These are phyloP conservation scores for Pyricularia pennisetigena DNA, from an alignment of 2,329 filamentous ascomycete species.

Conservation along the genomic window DNA sequence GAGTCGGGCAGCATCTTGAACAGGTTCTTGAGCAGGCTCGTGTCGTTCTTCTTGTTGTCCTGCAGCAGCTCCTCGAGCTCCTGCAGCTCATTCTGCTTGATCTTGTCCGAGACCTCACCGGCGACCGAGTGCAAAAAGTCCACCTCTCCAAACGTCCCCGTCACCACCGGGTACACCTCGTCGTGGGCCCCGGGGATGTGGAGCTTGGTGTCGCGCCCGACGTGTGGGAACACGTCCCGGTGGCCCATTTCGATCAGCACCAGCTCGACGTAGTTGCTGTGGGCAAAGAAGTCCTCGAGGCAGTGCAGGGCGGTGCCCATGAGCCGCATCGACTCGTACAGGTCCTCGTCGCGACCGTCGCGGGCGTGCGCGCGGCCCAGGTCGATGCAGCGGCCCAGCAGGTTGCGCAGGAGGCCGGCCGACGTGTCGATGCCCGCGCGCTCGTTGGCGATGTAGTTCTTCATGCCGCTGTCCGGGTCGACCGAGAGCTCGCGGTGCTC, in stretches of 20 bases:
- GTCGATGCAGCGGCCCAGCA: conserved; percentile 66
- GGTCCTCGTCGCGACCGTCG: conserved; percentile 60
- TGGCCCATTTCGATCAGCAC: conserved; percentile 82
- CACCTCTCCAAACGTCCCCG: conserved; percentile 88
- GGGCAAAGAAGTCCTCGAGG: conserved; percentile 83
- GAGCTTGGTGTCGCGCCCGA: conserved; percentile 63
- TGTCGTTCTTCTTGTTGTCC: conserved; percentile 52
- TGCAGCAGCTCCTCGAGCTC: conserved; percentile 77
- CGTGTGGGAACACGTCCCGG: conserved; percentile 73
- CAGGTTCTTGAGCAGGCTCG: conserved; percentile 67
- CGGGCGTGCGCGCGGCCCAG: conserved; percentile 64
- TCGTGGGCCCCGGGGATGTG: conserved; percentile 55
- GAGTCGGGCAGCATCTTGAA: conserved; percentile 74
- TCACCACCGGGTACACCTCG: conserved; percentile 71
- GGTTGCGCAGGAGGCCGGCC: conserved; percentile 61
- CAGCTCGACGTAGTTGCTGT: conserved; percentile 88
- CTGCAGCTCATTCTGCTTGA: conserved; percentile 83
- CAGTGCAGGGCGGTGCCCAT: conserved; percentile 86
- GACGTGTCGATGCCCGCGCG: conserved; percentile 69
- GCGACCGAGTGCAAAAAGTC: conserved; percentile 88
- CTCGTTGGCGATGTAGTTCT: conserved; percentile 93
- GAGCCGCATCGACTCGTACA: conserved; percentile 81
- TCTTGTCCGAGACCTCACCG: conserved; percentile 73
- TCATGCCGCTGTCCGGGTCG: conserved; percentile 67
- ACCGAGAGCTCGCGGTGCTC: conserved; percentile 69